A percentile compares a stretch with the other conserved stretches of the same genome.
These are phyloP conservation scores for Ophiocordyceps camponoti-saundersi DNA, from an alignment of 2,329 filamentous ascomycete species.

Conservation along the genomic window DNA sequence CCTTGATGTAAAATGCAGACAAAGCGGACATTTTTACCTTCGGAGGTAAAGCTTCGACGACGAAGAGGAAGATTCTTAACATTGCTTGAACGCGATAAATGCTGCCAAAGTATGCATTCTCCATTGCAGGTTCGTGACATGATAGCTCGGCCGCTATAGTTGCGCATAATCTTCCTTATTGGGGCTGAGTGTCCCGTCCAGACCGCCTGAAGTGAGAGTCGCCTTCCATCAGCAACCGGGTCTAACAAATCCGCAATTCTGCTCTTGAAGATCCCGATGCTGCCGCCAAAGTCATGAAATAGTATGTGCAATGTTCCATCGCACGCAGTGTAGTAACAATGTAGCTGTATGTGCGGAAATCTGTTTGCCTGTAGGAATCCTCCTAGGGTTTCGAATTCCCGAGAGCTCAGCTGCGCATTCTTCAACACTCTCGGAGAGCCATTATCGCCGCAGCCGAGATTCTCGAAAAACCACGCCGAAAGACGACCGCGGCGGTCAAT, in stretches of 20 bases:
- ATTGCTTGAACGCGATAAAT: constrained; percentile 15
- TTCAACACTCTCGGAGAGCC: constrained; percentile 62
- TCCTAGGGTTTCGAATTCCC: constrained; percentile 29
- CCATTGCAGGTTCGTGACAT: constrained; percentile 66
- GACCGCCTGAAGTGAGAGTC: constrained; percentile 44
- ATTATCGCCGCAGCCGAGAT: constrained; percentile 54
- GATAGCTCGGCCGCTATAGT: constrained; percentile 62
- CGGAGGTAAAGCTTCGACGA: constrained; percentile 51
- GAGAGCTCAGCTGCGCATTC: constrained; percentile 57
- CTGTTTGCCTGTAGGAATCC: constrained; percentile 10
- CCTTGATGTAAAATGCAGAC: constrained; percentile 66
- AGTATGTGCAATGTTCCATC: constrained; percentile 55
- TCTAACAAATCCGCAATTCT: constrained; percentile 70
- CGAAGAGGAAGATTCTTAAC: constrained; percentile 33
- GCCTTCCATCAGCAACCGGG: constrained; percentile 40
- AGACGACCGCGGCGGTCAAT: constrained; percentile 72
- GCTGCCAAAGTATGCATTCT: constrained; percentile 72
- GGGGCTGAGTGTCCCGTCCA: constrained; percentile 76
- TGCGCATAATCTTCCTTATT: constrained; percentile 74
- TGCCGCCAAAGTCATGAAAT: constrained; percentile 71
- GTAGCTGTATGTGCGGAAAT: constrained; percentile 44
- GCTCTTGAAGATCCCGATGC: constrained; percentile 66
- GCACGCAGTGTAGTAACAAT: constrained; percentile 51
- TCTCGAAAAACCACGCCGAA: constrained; percentile 86
- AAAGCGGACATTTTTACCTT: constrained; percentile 57